Base-by-base conservation (phyloP, 2,329 filamentous ascomycete species). In the Didymella keratinophila region DNA sequence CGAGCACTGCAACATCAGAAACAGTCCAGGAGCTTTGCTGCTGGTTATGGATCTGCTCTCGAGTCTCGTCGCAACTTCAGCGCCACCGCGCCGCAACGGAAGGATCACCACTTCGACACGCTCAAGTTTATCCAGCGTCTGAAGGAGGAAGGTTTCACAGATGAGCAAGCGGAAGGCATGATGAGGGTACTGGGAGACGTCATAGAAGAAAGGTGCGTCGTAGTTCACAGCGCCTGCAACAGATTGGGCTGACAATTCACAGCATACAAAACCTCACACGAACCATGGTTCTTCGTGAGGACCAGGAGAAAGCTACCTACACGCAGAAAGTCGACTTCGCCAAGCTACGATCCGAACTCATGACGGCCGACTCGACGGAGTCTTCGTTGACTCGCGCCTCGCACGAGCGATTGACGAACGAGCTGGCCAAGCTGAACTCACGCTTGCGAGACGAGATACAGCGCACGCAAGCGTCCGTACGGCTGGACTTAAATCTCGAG, bases 181-280 rank as follows among this genome's bases (percentile, higher is more conserved):
- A 98, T 99, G 95, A 92, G 91, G 75, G 92, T 98, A 7, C 83
- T 99, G 37, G 93, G 93, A 78, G 93, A 98, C 76, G 94, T 98
- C 10, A 97, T 99, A 65, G 92, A 98, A 76, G 95, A 99, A 80
- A 96, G 89, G 88, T 89, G 67, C 23, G 72, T 60, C 30, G 25
- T n/a, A 23, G 12, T 5, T 25, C 16, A 12, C 21, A 20, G 25
- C 20, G 27, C 14, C 8, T 50, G 11, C 16, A 21, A 7, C 41
- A 18, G 27, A 14, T n/a, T 2, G 32, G 32, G 45, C 45, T 58
- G 41, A 58, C 32, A 23, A 3, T 10, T 5, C 49, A 11, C 64
- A 91, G 92, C 75, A 98, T 99, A 69, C 94, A 97, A 77, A 98
- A 98, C 78, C 85, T 99, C 48, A 98, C 94, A 0, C 89, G 94